Percentiles rank a stretch among this genome's conserved stretches.
phyloP scores from a whole-genome alignment of 2,329 filamentous ascomycete genomes.

The Ophidiomyces ophidiicola region DNA sequence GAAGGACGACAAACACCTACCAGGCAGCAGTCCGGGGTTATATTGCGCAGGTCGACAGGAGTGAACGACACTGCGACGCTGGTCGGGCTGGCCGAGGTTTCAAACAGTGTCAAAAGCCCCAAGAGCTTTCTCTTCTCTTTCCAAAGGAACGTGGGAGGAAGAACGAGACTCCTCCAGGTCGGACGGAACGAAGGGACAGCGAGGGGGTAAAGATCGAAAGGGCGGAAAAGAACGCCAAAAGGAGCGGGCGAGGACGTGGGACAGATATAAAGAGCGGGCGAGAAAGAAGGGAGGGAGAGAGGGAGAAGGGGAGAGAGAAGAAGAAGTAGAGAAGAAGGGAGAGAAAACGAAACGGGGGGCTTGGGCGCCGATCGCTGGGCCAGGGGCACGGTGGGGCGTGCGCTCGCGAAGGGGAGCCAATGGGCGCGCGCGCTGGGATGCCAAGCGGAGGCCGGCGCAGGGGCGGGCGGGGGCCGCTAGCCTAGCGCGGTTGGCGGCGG shows the following conservation, averaged over 20 bases:
- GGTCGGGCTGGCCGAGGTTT: too few relatives aligned
- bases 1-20: too few relatives aligned
- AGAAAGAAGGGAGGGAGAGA: slow-evolving; percentile 13
- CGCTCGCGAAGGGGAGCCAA: neutral
- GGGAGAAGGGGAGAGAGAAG: slow-evolving; percentile 19
- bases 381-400: neutral
- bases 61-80: too few relatives aligned
- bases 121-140: slow-evolving; percentile 1
- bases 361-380: too few relatives aligned
- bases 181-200: slow-evolving; percentile 27
- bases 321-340: slow-evolving; percentile 20
- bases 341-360: slow-evolving; percentile 18
- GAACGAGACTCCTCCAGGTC: slow-evolving; percentile 31
- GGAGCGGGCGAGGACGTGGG: slow-evolving; percentile 15
- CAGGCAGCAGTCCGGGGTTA: neutral
- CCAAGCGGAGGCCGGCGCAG: too few relatives aligned
- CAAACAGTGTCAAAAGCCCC: neutral
- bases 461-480: neutral
- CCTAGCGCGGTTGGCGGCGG: neutral
- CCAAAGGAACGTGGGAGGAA: slow-evolving; percentile 31
- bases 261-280: slow-evolving; percentile 8
- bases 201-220: slow-evolving; percentile 13
- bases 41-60: too few relatives aligned
- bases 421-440: too few relatives aligned
- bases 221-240: slow-evolving; percentile 5